Conservation (phyloP, 768 basidiomycete genomes). For the Megacollybia marginata region DNA sequence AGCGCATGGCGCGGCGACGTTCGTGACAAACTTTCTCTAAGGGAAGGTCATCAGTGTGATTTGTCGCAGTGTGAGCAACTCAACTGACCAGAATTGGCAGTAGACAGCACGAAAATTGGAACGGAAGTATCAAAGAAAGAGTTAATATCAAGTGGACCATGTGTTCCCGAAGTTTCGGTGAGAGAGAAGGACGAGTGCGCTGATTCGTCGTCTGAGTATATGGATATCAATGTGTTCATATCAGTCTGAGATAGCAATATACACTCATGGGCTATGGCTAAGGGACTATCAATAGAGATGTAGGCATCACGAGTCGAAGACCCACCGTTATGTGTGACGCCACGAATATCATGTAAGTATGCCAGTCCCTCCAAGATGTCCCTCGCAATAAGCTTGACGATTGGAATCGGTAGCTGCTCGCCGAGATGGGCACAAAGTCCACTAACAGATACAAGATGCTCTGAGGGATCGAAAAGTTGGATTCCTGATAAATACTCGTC, state of each 20-base stretch:
- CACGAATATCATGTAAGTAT: conserved; percentile 8
- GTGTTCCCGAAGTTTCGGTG: no score
- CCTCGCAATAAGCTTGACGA: conserved; percentile 20
- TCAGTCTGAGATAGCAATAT: conserved; percentile 12
- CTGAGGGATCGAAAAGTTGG: conserved; percentile 6
- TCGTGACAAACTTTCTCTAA: neutral
- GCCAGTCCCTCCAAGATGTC: conserved; percentile 17
- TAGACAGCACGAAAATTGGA: no score
- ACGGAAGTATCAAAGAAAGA: no score
- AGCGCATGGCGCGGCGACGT: conserved; percentile 5
- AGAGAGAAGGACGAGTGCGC: neutral
- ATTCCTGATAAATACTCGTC: neutral
- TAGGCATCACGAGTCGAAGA: neutral
- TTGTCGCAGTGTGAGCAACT: no score
- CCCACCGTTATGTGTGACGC: conserved; percentile 12
- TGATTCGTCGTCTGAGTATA: conserved; percentile 9
- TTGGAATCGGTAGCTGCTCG: conserved; percentile 14
- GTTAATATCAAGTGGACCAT: no score
- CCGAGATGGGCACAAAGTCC: conserved; percentile 16
- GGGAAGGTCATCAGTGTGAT: neutral
- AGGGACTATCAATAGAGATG: neutral
- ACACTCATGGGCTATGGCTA: conserved; percentile 13
- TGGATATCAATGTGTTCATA: conserved; percentile 11
- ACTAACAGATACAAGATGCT: conserved; percentile 13
- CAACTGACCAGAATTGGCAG: no score